Evolutionary conservation across 345 rosid species (phyloP).

Genomic region (Angophora floribunda): DNA sequence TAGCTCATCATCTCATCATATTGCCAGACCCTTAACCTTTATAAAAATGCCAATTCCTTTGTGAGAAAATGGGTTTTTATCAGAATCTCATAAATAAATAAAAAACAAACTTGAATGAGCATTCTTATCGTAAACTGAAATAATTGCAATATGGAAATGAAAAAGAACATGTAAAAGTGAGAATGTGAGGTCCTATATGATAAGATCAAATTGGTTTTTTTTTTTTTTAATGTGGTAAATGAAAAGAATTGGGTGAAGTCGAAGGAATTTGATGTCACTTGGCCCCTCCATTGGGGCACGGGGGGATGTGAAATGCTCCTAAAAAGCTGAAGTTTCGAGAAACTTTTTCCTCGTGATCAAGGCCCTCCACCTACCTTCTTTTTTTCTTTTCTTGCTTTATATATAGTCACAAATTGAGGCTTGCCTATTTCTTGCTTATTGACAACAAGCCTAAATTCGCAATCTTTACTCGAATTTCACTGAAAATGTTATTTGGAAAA

Average conservation of each 20-base stretch:
- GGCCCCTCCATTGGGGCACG: constrained; percentile 14
- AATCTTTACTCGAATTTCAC: background rate
- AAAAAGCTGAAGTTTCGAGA: constrained; percentile 19
- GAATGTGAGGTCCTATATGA: no score
- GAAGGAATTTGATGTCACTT: constrained; percentile 6
- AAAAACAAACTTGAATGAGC: background rate
- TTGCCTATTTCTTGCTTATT: background rate
- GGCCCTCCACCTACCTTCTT: background rate
- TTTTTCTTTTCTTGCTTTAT: background rate
- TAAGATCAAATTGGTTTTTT: no score
- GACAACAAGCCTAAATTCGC: background rate
- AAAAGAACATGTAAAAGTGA: no score
- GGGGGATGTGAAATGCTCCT: constrained; percentile 15
- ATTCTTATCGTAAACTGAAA: no score
- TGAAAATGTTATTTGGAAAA: background rate
- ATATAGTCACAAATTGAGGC: background rate
- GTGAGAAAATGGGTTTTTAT: background rate
- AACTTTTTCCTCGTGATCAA: background rate
- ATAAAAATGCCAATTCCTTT: background rate
- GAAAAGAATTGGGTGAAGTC: background rate
- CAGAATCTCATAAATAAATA: background rate
- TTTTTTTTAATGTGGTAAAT: background rate
- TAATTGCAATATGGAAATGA: background rate
- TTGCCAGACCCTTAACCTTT: background rate
- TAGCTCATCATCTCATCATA: background rate